Evolutionary conservation across 768 basidiomycete species (phyloP).

Genomic region (Amanita inopinata): DNA sequence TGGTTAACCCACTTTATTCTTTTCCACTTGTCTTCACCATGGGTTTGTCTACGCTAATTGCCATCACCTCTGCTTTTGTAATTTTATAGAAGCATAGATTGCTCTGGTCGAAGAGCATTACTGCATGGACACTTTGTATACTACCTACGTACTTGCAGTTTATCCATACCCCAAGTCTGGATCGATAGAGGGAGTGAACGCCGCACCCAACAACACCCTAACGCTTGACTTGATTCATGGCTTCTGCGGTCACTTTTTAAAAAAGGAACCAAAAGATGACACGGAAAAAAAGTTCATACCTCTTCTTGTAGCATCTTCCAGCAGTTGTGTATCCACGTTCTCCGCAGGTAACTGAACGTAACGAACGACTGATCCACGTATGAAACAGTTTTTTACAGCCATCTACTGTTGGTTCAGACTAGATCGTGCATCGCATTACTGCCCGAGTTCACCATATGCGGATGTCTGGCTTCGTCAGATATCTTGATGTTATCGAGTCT

Average conservation of each 20-base stretch:
- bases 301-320: constrained; percentile 95
- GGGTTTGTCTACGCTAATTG: background rate
- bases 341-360: constrained; percentile 92
- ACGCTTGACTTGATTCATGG: constrained; percentile 35
- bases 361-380: constrained; percentile 94
- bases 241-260: constrained; percentile 24
- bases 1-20: background rate
- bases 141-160: too few species aligned
- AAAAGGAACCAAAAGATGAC: background rate
- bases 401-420: constrained; percentile 45
- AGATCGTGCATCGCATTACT: too few species aligned
- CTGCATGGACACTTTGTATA: background rate
- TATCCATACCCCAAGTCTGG: too few species aligned
- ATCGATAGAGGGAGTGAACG: too few species aligned
- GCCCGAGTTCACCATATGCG: constrained; percentile 71
- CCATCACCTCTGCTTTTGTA: background rate
- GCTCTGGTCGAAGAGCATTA: background rate
- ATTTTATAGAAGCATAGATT: background rate
- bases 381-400: constrained; percentile 99
- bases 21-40: background rate
- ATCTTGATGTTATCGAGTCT: constrained; percentile 91
- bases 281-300: constrained; percentile 53
- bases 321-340: constrained; percentile 87
- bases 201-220: constrained; percentile 9
- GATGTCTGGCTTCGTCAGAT: constrained; percentile 85